Evolutionary conservation across 192 early-diverging fungal species (phyloP), one percentile per base, ranked within the genome.

Genomic region (Glomus cerebriforme): DNA sequence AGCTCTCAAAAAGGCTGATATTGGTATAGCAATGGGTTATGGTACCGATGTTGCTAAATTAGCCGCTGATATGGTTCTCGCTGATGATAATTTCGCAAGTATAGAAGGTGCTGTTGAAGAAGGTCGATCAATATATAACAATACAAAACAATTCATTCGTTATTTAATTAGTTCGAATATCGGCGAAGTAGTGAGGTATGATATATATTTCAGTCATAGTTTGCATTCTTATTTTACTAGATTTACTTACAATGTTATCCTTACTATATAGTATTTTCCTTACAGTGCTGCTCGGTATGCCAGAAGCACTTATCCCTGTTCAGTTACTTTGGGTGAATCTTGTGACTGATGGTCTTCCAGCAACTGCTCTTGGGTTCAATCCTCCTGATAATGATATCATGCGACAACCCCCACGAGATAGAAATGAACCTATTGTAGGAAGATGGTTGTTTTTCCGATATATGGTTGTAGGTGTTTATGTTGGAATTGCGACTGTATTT

Each of bases 91-190:
- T 92, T 99, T 99, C 91, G 92, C 96, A 32, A 98, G 97, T 39
- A 99, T 99, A 66, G 96, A 96, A 79, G 91, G 91, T 78, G 98
- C 98, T 15, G 97, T 99, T 12, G 95, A 97, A 79, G 97, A 99
- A 86, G 98, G 98, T 68, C 93, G 98, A 58, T 89, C 90, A 69
- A 99, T 99, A 83, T 99, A 98, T 91, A 95, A 95, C 85, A 99
- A 99, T 87, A 99, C 97, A 37, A 99, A 98, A 90, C 96, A 99
- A 87, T 99, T 99, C 66, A 98, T 99, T 84, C 94, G 96, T 35
- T 99, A 99, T 83, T 86, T 99, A 77, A 98, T 99, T 78, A 95
- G 93, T 64, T 96, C 95, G 67, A 99, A 99, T 88, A 98, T 99
- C 89, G 97, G 96, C 75, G 98, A 99, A 86, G 96, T 98, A 49